Conservation (phyloP, 768 basidiomycete species). For the Coprinopsis marcescibilis region DNA sequence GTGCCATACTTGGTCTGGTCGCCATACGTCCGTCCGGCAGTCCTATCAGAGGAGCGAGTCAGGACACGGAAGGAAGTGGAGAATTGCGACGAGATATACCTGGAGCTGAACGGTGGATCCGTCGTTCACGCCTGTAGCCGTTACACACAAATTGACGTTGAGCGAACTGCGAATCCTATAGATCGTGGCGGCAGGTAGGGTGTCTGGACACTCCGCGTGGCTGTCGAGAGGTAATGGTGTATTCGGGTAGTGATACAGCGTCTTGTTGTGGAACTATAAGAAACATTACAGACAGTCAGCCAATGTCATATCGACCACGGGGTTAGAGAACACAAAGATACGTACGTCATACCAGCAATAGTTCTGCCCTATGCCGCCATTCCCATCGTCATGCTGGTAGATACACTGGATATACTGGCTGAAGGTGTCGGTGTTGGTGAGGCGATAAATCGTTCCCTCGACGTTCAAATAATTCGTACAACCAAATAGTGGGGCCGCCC, state of each 20-base stretch:
- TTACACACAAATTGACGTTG: slow-evolving; percentile 19
- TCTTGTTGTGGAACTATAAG: slow-evolving; percentile 11
- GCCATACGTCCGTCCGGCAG: slow-evolving; percentile 14
- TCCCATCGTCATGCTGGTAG: slow-evolving; percentile 8
- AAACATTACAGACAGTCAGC: neutral
- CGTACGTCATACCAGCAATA: slow-evolving; percentile 15
- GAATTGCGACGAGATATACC: slow-evolving; percentile 15
- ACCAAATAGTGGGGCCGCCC: neutral
- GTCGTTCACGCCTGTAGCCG: slow-evolving; percentile 21
- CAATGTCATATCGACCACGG: neutral
- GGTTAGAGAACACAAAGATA: neutral
- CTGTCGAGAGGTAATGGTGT: slow-evolving; percentile 14
- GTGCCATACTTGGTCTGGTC: slow-evolving; percentile 19
- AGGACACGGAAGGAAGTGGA: too few species aligned
- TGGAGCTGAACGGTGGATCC: slow-evolving; percentile 22
- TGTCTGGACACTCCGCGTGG: slow-evolving; percentile 7
- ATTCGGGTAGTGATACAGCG: slow-evolving; percentile 14
- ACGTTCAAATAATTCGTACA: slow-evolving; percentile 6
- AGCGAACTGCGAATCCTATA: slow-evolving; percentile 11
- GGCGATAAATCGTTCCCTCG: slow-evolving; percentile 1
- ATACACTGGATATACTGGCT: slow-evolving; percentile 13
- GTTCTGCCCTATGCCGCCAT: slow-evolving; percentile 2
- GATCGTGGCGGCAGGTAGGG: slow-evolving; percentile 8
- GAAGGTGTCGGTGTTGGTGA: slow-evolving; percentile 7
- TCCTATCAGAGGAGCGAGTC: neutral